A percentile compares a stretch with the other conserved stretches of the same genome.
Evolutionary conservation across 805 yeast species (phyloP).

Genomic region (Ogataea kodamae): DNA sequence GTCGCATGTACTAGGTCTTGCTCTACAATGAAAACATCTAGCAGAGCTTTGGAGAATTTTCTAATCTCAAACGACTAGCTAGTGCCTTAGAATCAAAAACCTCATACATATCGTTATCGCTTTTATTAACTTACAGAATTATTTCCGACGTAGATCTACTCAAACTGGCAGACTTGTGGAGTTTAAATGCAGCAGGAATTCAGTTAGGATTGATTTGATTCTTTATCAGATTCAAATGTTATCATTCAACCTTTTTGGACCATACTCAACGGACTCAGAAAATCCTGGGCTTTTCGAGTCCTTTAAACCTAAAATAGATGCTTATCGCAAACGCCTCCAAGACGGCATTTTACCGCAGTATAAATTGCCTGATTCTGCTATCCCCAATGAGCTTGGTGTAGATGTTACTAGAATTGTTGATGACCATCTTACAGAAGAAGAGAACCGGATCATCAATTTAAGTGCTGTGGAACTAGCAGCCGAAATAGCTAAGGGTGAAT

Average conservation of each 20-base stretch:
- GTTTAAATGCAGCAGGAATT: no score
- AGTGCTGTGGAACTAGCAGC: slow-evolving; percentile 33
- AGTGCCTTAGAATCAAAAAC: no score
- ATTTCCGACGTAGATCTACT: no score
- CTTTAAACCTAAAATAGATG: slow-evolving; percentile 35
- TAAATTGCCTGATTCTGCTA: slow-evolving; percentile 20
- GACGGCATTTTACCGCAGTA: slow-evolving; percentile 28
- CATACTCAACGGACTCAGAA: slow-evolving; percentile 19
- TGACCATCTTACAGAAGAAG: slow-evolving; percentile 34
- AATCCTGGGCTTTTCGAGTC: slow-evolving; percentile 21
- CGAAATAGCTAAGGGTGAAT: slow-evolving; percentile 37
- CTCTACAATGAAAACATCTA: no score
- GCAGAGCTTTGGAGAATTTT: no score
- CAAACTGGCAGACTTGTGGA: no score
- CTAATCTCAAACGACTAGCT: no score
- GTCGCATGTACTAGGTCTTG: no score
- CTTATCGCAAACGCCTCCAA: slow-evolving; percentile 28
- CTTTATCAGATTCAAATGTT: no score
- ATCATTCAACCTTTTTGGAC: slow-evolving; percentile 15
- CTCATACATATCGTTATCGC: no score
- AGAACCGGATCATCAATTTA: slow-evolving; percentile 42
- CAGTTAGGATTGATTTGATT: no score
- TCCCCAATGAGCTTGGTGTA: slow-evolving; percentile 19
- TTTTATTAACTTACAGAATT: no score
- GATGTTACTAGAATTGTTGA: slow-evolving; percentile 30